Percentiles rank a stretch among this genome's conserved stretches.
Conservation (phyloP, 805 yeast genomes). For the Ogataea methanolica region DNA sequence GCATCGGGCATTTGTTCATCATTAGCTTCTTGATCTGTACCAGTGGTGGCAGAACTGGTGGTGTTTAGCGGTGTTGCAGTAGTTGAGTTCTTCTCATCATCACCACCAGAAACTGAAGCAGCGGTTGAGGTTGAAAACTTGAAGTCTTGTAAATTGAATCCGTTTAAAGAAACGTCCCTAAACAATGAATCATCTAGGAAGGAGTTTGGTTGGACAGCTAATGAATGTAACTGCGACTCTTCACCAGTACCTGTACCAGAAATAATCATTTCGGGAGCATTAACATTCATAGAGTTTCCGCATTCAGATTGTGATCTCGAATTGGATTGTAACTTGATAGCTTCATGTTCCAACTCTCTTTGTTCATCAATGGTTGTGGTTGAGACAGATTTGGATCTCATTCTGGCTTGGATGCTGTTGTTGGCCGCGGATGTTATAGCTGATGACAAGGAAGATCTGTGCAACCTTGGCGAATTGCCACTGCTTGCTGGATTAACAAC, state of each 20-base stretch:
- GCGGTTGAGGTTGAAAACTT: conserved; percentile 2
- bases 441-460: too few relatives aligned
- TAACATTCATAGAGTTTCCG: conserved; percentile 1
- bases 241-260: too few relatives aligned
- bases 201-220: conserved; percentile 8
- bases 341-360: conserved; percentile 13
- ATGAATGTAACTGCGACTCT: not conserved
- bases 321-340: conserved; percentile 10
- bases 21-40: not conserved
- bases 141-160: conserved; percentile 3
- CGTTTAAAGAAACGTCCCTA: conserved; percentile 1
- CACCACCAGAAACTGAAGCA: not conserved
- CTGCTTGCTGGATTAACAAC: not conserved
- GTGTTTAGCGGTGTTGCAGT: too few relatives aligned
- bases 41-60: not conserved
- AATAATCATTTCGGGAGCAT: not conserved
- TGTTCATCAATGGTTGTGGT: conserved; percentile 9
- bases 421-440: too few relatives aligned
- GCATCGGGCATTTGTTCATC: not conserved
- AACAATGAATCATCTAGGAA: conserved; percentile 11
- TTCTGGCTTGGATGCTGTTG: not conserved
- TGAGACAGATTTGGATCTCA: conserved; percentile 13
- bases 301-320: conserved; percentile 20
- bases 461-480: not conserved
- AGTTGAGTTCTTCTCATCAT: not conserved